These are phyloP conservation scores for Coemansia aciculifera DNA, from an alignment of 192 early-diverging fungal species.

Conservation along the genomic window DNA sequence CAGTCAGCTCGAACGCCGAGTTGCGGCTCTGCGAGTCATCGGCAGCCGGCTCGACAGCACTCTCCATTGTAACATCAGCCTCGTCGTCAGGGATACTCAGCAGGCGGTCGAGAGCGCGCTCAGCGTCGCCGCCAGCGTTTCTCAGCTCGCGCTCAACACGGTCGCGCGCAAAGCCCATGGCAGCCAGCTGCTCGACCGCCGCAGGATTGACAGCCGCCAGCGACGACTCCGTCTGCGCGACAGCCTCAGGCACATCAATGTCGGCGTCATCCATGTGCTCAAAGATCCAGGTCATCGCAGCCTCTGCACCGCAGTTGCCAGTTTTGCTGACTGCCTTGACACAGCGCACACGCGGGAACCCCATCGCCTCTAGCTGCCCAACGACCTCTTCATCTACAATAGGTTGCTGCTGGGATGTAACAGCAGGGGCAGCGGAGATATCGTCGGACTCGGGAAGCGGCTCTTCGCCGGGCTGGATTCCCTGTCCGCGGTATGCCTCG, in stretches of 20 bases:
- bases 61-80: not conserved
- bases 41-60: not conserved
- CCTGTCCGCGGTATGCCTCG: conserved; percentile 68
- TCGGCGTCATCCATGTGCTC: conserved; percentile 97
- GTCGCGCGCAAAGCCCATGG: conserved; percentile 87
- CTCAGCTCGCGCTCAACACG: conserved; percentile 81
- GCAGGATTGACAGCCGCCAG: conserved; percentile 36
- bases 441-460: conserved; percentile 70
- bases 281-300: conserved; percentile 94
- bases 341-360: conserved; percentile 84
- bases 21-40: not conserved
- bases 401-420: conserved; percentile 25
- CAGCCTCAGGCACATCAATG: conserved; percentile 50
- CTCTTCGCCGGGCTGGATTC: conserved; percentile 69
- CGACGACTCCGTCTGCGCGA: conserved; percentile 7
- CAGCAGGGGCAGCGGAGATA: not conserved
- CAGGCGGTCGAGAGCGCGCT: conserved; percentile 94
- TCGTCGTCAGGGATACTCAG: conserved; percentile 81
- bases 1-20: conserved; percentile 56
- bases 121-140: conserved; percentile 82
- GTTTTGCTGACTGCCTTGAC: conserved; percentile 81
- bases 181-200: conserved; percentile 71
- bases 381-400: conserved; percentile 67
- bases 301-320: conserved; percentile 74
- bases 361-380: conserved; percentile 87